Conservation (phyloP, 345 rosid genomes). For the Arabis hirsuta region DNA sequence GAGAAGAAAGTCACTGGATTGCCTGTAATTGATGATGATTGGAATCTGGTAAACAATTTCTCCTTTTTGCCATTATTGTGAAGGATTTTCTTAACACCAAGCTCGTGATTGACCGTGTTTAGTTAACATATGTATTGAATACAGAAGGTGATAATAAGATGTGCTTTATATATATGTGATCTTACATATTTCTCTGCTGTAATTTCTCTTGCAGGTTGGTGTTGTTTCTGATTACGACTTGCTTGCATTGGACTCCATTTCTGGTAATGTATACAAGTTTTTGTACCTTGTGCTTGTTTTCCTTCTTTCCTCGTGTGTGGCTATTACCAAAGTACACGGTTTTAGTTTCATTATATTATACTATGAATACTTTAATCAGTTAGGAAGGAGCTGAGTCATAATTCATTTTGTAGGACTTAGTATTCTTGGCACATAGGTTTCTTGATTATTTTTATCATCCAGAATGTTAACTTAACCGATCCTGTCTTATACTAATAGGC, state of each 20-base stretch:
- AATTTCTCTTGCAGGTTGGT: slow-evolving; percentile 69
- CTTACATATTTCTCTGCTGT: slow-evolving; percentile 5
- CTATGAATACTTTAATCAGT: slow-evolving; percentile 11
- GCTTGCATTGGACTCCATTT: slow-evolving; percentile 81
- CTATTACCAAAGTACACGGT: not conserved
- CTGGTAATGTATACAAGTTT: slow-evolving; percentile 55
- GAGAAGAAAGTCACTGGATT: slow-evolving; percentile 88
- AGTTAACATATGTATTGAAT: too few relatives aligned
- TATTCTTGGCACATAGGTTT: slow-evolving; percentile 4
- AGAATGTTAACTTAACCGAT: slow-evolving; percentile 12
- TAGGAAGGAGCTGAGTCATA: not conserved
- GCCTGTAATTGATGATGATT: slow-evolving; percentile 87
- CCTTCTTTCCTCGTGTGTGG: not conserved
- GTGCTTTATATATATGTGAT: slow-evolving; percentile 3
- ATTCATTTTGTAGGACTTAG: slow-evolving; percentile 4
- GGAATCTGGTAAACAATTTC: slow-evolving; percentile 68
- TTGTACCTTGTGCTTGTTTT: slow-evolving; percentile 4
- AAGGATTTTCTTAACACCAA: not conserved
- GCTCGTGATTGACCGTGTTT: not conserved
- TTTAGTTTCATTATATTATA: not conserved
- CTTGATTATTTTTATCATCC: not conserved
- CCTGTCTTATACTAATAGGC: slow-evolving; percentile 51
- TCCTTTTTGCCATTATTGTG: not conserved
- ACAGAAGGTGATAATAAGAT: too few relatives aligned
- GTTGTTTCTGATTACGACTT: slow-evolving; percentile 97